Percentiles rank a stretch among this genome's conserved stretches.
phyloP scores from a whole-genome alignment of 768 basidiomycete genomes.

The Xerocomellus chrysenteron region DNA sequence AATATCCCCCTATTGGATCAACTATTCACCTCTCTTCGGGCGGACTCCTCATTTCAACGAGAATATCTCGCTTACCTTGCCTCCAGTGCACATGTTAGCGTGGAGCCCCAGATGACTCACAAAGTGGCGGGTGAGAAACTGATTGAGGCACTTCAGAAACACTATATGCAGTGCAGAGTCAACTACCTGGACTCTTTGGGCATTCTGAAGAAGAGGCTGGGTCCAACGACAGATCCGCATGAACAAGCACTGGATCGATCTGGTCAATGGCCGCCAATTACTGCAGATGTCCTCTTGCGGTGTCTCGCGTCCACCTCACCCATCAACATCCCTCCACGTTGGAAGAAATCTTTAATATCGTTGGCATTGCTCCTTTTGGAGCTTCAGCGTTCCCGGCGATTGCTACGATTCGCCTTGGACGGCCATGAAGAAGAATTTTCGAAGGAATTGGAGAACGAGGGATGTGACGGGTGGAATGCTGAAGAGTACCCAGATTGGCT shows the following conservation, averaged over 20 bases:
- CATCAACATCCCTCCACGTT: not conserved
- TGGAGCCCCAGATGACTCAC: not conserved
- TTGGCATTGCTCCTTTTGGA: not conserved
- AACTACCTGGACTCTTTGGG: not conserved
- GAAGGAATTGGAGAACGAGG: not conserved
- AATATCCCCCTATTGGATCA: not conserved
- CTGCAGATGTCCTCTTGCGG: not conserved
- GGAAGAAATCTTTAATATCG: not conserved
- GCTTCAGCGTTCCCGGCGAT: not conserved
- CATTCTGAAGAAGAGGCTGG: not conserved
- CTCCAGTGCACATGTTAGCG: not conserved
- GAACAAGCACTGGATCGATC: not conserved
- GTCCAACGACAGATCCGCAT: constrained; percentile 7
- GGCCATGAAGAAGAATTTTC: not conserved
- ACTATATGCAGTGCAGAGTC: not conserved
- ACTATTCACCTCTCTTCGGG: not conserved
- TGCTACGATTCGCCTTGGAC: not conserved
- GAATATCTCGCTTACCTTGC: not conserved
- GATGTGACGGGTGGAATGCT: not conserved
- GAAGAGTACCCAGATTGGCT: not conserved
- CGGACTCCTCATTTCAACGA: not conserved
- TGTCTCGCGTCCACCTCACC: not conserved
- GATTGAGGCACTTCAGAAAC: not conserved
- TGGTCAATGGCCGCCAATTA: not conserved
- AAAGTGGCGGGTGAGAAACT: not conserved